Percentiles rank a stretch among this genome's conserved stretches.
These are phyloP conservation scores for Saccharomycopsis phalli DNA, from an alignment of 1,139 yeast species.

Conservation along the genomic window DNA sequence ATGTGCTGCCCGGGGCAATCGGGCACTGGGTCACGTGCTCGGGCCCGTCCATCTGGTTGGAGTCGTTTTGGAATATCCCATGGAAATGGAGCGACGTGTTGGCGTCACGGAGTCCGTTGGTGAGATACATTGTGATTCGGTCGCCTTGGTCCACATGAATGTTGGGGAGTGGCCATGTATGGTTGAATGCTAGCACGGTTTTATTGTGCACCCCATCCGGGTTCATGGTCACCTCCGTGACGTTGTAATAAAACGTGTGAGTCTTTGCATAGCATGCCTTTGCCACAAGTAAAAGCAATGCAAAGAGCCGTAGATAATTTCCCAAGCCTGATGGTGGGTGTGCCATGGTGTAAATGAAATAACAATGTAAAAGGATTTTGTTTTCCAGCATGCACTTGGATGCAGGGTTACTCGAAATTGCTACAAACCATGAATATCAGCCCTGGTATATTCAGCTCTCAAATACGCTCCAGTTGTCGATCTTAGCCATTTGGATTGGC, in stretches of 20 bases:
- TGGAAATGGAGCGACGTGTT: conserved; percentile 85
- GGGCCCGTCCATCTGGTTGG: conserved; percentile 80
- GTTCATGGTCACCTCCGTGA: conserved; percentile 61
- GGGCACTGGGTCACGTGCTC: conserved; percentile 85
- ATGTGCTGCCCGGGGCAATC: conserved; percentile 61
- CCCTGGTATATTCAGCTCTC: too few relatives aligned
- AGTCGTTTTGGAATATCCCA: conserved; percentile 75
- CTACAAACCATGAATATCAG: too few relatives aligned
- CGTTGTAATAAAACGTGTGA: conserved; percentile 62
- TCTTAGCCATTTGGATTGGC: too few relatives aligned
- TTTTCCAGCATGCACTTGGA: too few relatives aligned
- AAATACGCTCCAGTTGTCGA: too few relatives aligned
- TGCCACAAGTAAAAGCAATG: too few relatives aligned
- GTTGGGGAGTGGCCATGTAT: conserved; percentile 79
- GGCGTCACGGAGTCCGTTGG: conserved; percentile 55
- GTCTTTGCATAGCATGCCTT: conserved; percentile 48
- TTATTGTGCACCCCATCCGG: conserved; percentile 69
- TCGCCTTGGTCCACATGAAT: conserved; percentile 69
- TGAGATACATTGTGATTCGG: conserved; percentile 56
- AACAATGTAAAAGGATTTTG: too few relatives aligned
- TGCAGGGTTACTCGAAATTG: too few relatives aligned
- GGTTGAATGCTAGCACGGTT: conserved; percentile 70
- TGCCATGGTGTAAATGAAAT: too few relatives aligned
- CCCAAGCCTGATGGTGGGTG: too few relatives aligned
- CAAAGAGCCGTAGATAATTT: too few relatives aligned